These are phyloP conservation scores for Lactifluus subvellereus DNA, from an alignment of 768 basidiomycete genomes.

Conservation along the genomic window DNA sequence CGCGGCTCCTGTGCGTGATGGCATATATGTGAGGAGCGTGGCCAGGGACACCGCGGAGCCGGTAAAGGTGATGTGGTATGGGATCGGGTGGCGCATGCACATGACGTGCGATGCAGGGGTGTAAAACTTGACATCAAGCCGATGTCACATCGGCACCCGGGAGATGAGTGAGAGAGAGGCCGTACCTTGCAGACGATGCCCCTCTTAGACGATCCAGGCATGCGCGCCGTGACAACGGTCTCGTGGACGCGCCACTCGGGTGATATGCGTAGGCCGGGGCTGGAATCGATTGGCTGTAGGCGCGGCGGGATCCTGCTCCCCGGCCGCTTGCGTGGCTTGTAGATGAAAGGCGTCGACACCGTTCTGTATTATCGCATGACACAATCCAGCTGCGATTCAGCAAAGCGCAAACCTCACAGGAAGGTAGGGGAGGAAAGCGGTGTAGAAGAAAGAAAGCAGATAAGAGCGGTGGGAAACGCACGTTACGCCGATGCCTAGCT, in stretches of 20 bases:
- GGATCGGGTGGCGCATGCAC: constrained; percentile 52
- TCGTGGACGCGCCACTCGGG: constrained; percentile 49
- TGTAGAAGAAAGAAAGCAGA: too few relatives aligned
- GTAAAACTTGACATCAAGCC: constrained; percentile 34
- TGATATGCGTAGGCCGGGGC: constrained; percentile 39
- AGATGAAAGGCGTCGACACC: constrained; percentile 56
- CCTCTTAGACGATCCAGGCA: background rate
- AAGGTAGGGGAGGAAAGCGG: too few relatives aligned
- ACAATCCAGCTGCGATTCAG: background rate
- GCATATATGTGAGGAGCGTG: constrained; percentile 54
- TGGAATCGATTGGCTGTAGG: constrained; percentile 30
- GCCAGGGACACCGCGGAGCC: constrained; percentile 53
- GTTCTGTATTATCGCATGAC: constrained; percentile 32
- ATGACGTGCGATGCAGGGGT: constrained; percentile 57
- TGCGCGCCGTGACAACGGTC: constrained; percentile 30
- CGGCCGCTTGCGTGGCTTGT: constrained; percentile 62
- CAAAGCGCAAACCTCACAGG: background rate
- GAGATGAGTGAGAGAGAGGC: background rate
- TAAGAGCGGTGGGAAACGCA: constrained; percentile 31
- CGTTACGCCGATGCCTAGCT: constrained; percentile 51
- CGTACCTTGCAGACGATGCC: constrained; percentile 9
- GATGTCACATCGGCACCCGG: background rate
- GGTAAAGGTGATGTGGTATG: constrained; percentile 58
- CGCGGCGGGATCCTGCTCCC: constrained; percentile 45
- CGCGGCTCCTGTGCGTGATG: constrained; percentile 34